A percentile compares a stretch with the other conserved stretches of the same genome.
Conservation (phyloP, 305 asterid genomes). For the Solanum aculeatissimum region DNA sequence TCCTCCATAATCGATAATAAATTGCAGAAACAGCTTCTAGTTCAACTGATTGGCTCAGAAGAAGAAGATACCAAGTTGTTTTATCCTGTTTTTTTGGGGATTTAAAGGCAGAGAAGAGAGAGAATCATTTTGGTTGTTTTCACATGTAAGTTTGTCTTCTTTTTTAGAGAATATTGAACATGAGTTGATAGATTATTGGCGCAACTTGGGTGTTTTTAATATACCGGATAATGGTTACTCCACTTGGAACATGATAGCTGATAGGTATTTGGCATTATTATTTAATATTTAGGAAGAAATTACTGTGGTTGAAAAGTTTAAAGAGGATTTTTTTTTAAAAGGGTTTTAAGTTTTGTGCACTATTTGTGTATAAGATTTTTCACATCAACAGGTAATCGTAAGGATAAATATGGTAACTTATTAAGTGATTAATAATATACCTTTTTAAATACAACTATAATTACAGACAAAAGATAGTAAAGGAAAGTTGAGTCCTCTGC, state of each 20-base stretch:
- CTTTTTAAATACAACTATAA: too few species aligned
- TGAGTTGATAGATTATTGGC: not conserved
- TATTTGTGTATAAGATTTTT: too few species aligned
- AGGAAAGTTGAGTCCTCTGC: too few species aligned
- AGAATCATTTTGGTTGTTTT: not conserved
- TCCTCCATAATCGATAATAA: slow-evolving; percentile 19
- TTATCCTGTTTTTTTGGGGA: not conserved
- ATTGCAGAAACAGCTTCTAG: not conserved
- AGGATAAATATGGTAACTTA: too few species aligned
- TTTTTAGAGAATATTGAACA: not conserved
- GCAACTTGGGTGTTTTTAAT: not conserved
- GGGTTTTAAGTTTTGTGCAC: too few species aligned
- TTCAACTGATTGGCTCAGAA: not conserved
- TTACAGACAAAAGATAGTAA: too few species aligned
- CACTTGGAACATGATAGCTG: not conserved
- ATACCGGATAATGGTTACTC: not conserved
- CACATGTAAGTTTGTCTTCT: not conserved
- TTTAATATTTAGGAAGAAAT: too few species aligned
- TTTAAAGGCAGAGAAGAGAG: not conserved
- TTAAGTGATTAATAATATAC: too few species aligned
- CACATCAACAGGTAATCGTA: too few species aligned
- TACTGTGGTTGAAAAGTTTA: not conserved
- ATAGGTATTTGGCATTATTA: too few species aligned
- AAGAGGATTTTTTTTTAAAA: not conserved
- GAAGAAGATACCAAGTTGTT: not conserved